Evolutionary conservation across 2,329 filamentous ascomycete genomes (phyloP), one percentile per base, ranked within the genome.

Genomic region (Calonectria fujianensis): DNA sequence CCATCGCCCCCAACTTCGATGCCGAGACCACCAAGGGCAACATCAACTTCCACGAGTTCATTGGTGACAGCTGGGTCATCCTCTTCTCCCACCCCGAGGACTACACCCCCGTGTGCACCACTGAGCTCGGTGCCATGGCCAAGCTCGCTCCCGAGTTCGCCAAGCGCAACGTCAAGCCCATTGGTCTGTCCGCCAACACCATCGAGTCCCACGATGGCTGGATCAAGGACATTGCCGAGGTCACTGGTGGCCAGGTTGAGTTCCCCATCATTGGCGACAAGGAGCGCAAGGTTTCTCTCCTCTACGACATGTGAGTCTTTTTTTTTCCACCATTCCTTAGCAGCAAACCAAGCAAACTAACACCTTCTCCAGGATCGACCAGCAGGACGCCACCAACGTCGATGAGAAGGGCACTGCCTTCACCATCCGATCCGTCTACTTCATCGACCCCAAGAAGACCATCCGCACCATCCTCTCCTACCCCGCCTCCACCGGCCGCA

Each of bases 21-120:
- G 94, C 94, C 82, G 92, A 96, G 79, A 96, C 94, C 76, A 96
- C 94, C 74, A 88, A 91, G 80, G 94, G 94, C 81, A 90, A 92
- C 77, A 95, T 96, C 82, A 92, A 95, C 87, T 96, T 96, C 89
- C 94, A 96, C 86, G 90, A 95, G 85, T 96, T 94, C 88, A 91
- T 96, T 78, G 93, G 92, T 82, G 89, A 94, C 88, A 93, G 90
- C 82, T 96, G 95, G 95, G 92, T 93, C 74, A 91, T 97, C 78
- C 89, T 97, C 80, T 96, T 97, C 90, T 95, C 93, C 39, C 95
- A 96, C 88, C 95, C 95, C 4, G 94, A 93, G 85, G 96, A 98
- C 87, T 98, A 95, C 90, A 98, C 96, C 2, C 96, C 96, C 70
- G 96, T 98, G 74, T 98, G 96, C 91, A 98, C 96, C 78, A 98